Evolutionary conservation across 805 yeast species (phyloP), one percentile per base, ranked within the genome.

Genomic region (Schwanniomyces yamadae): DNA sequence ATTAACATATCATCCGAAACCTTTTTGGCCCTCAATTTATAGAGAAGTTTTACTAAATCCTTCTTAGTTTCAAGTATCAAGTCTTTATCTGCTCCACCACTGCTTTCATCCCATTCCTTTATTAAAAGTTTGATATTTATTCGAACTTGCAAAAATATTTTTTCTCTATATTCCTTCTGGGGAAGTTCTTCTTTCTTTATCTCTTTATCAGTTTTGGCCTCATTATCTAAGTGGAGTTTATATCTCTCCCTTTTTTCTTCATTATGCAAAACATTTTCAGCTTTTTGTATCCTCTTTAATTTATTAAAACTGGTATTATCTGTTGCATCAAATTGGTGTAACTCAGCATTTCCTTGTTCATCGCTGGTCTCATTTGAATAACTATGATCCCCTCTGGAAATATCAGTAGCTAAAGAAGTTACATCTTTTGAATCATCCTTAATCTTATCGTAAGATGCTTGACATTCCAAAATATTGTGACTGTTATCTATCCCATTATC

Each of bases 31-130:
- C 73, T 46, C 13, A 68, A 52, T 37, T 59, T 62, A 45, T 67
- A 66, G 24, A 68, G 65, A 14, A 88, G 64, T 40, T 67, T 61
- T 3, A 78, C 76, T 24, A 87, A 52, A 75, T 67, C 71, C 17
- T 49, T 44, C 41, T 67, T 68, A 9, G 71, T 61, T 38, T 68
- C 71, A 17, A 30, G 36, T 4, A 65, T 44, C 7, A 65, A 13
- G 6, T 16, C 19, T 28, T 34, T 36, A 37, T 28, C 39, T 16
- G 35, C 31, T 36, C 50, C 27, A 18, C 20, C 39, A 21, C 20
- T 29, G 10, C 35, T 28, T 2, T 50, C 34, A 33, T 69, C 64
- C 75, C 82, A 77, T 31, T 59, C 50, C n/a, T 41, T 38, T n/a
- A 78, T 39, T 9, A 81, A 35, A 9, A 55, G 47, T 40, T 69